Percentiles rank a stretch among this genome's conserved stretches.
Evolutionary conservation across 108 stramenopile genomes (phyloP).

Genomic region (Nitzschia sp.): DNA sequence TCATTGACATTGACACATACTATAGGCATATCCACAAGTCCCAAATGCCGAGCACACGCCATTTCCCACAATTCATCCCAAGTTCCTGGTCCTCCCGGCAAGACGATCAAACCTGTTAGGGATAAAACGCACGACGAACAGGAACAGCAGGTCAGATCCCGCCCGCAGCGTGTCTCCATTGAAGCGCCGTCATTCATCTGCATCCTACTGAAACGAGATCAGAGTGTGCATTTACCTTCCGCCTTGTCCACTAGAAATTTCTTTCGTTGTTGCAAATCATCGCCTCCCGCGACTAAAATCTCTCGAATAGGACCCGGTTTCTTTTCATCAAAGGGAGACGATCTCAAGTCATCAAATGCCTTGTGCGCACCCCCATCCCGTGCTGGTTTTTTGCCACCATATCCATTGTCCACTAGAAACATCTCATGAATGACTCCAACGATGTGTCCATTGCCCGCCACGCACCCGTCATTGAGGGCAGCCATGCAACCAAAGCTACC

Average conservation of each 20-base stretch:
- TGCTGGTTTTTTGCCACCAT: constrained; percentile 15
- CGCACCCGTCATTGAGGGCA: constrained; percentile 86
- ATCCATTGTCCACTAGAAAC: constrained; percentile 82
- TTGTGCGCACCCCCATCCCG: constrained; percentile 50
- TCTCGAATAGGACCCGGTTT: constrained; percentile 48
- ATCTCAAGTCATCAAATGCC: constrained; percentile 40
- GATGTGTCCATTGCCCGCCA: constrained; percentile 71
- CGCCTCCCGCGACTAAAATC: constrained; percentile 74
- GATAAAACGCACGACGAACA: no score
- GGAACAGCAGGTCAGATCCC: no score
- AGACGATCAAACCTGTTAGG: constrained; percentile 83
- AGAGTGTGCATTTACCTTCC: no score
- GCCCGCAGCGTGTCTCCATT: no score
- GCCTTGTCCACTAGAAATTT: constrained; percentile 72
- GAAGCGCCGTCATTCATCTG: no score
- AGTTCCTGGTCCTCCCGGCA: constrained; percentile 95
- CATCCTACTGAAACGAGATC: no score
- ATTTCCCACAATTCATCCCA: constrained; percentile 93
- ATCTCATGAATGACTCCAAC: constrained; percentile 92
- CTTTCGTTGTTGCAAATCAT: constrained; percentile 89
- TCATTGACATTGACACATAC: constrained; percentile 87
- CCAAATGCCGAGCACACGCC: constrained; percentile 85
- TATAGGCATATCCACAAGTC: constrained; percentile 71
- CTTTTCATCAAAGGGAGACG: background rate
- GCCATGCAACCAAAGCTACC: constrained; percentile 86